Evolutionary conservation across 2,329 filamentous ascomycete species (phyloP).

Genomic region (Fusarium austroafricanum): DNA sequence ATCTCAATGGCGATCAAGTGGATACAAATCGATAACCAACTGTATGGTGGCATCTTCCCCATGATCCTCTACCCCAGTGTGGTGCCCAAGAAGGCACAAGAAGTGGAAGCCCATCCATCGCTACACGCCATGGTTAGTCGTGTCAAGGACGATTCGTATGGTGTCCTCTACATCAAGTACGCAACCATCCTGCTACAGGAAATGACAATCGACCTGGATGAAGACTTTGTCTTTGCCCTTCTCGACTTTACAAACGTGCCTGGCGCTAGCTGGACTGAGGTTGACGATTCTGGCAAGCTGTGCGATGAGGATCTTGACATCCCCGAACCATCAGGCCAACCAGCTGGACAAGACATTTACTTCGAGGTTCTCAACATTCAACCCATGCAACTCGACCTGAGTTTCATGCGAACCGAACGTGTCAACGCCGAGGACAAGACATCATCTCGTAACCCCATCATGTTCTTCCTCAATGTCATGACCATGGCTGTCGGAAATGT

Average conservation of each 20-base stretch:
- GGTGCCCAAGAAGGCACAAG: constrained; percentile 94
- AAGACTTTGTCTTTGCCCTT: constrained; percentile 97
- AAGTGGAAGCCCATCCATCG: constrained; percentile 96
- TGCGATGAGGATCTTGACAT: constrained; percentile 93
- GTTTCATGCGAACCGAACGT: constrained; percentile 95
- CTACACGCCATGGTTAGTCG: constrained; percentile 91
- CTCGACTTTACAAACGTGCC: constrained; percentile 95
- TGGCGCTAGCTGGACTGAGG: constrained; percentile 79
- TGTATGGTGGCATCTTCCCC: constrained; percentile 98
- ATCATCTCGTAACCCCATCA: constrained; percentile 89
- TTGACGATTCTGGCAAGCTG: constrained; percentile 81
- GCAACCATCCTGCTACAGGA: constrained; percentile 93
- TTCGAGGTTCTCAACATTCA: constrained; percentile 97
- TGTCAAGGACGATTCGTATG: constrained; percentile 98
- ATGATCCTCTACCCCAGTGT: constrained; percentile 98
- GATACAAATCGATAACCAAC: constrained; percentile 98
- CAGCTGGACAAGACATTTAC: constrained; percentile 93
- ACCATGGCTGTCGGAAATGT: constrained; percentile 99
- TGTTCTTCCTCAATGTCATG: constrained; percentile 98
- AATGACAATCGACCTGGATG: constrained; percentile 97
- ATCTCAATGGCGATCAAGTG: constrained; percentile 93
- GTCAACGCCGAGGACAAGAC: constrained; percentile 97
- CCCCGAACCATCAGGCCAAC: constrained; percentile 87
- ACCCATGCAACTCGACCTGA: constrained; percentile 97
- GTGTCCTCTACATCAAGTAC: constrained; percentile 98